phyloP scores from a whole-genome alignment of 495 filamentous ascomycete genomes.

The Penicillium atrosanguineum region DNA sequence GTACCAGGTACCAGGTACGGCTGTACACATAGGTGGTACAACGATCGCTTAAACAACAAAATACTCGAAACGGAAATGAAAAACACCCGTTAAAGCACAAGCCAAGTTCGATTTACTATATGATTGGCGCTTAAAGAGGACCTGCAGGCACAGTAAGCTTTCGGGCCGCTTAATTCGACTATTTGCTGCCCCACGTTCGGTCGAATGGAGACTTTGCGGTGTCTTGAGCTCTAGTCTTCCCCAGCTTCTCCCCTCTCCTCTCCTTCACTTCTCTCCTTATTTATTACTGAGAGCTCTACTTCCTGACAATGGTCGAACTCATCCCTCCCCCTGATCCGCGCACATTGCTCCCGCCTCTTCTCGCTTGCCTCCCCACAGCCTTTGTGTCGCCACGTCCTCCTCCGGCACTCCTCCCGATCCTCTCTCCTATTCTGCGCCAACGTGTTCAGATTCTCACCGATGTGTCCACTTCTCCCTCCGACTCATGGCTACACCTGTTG shows the following conservation, averaged over 20 bases:
- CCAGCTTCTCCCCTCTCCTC: neutral
- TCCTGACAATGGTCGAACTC: constrained; percentile 45
- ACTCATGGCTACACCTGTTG: constrained; percentile 89
- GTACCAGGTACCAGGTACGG: neutral
- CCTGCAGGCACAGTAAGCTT: constrained; percentile 2
- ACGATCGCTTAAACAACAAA: neutral
- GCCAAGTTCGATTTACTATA: neutral
- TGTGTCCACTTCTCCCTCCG: constrained; percentile 51
- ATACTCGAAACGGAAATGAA: neutral
- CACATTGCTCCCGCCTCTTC: constrained; percentile 67
- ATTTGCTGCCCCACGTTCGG: constrained; percentile 28
- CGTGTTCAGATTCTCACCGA: constrained; percentile 73
- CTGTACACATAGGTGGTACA: neutral
- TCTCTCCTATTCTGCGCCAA: constrained; percentile 90
- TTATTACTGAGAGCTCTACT: neutral
- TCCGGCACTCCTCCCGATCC: constrained; percentile 71
- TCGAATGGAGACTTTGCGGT: constrained; percentile 26
- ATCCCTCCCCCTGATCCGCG: constrained; percentile 65
- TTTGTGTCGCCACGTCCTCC: constrained; percentile 76
- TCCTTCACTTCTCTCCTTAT: constrained; percentile 2
- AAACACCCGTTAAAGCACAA: neutral
- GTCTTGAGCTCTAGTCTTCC: neutral
- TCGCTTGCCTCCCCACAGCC: constrained; percentile 83
- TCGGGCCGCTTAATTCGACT: constrained; percentile 11
- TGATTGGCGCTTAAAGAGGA: neutral